Evolutionary conservation across 75 land plant genomes (phyloP).

Genomic region (Cryptomeria japonica): DNA sequence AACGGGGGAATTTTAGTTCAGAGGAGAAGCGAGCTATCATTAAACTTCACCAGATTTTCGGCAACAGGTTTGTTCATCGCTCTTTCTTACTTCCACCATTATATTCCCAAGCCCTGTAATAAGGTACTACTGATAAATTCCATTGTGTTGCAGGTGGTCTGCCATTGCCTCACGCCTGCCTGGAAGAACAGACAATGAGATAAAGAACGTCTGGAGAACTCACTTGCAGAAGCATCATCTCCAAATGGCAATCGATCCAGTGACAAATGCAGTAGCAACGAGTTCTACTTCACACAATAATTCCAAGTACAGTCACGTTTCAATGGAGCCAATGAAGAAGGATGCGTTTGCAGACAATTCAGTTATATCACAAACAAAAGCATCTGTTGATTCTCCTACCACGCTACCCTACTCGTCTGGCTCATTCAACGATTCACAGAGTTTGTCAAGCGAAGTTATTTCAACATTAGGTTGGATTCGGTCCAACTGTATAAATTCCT

Average conservation of each 20-base stretch:
- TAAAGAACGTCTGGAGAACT: neutral
- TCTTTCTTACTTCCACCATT: too few relatives aligned
- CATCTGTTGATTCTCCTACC: neutral
- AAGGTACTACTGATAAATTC: too few relatives aligned
- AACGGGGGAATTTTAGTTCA: too few relatives aligned
- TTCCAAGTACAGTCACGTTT: neutral
- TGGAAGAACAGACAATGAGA: neutral
- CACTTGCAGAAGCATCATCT: neutral
- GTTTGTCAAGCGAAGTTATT: neutral
- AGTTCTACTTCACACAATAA: too few relatives aligned
- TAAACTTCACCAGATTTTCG: neutral
- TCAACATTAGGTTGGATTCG: neutral
- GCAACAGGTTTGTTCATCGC: too few relatives aligned
- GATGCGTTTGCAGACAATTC: neutral
- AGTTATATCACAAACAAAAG: neutral
- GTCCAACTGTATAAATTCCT: neutral
- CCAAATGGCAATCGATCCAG: neutral
- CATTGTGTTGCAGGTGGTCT: neutral
- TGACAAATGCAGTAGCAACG: too few relatives aligned
- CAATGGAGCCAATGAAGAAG: neutral
- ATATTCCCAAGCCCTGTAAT: too few relatives aligned
- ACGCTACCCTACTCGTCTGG: too few relatives aligned
- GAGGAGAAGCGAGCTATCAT: neutral
- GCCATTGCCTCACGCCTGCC: slow-evolving; percentile 3
- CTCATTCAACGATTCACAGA: neutral